Base-by-base conservation (phyloP, 2,329 filamentous ascomycete genomes). In the Apiospora aurea region DNA sequence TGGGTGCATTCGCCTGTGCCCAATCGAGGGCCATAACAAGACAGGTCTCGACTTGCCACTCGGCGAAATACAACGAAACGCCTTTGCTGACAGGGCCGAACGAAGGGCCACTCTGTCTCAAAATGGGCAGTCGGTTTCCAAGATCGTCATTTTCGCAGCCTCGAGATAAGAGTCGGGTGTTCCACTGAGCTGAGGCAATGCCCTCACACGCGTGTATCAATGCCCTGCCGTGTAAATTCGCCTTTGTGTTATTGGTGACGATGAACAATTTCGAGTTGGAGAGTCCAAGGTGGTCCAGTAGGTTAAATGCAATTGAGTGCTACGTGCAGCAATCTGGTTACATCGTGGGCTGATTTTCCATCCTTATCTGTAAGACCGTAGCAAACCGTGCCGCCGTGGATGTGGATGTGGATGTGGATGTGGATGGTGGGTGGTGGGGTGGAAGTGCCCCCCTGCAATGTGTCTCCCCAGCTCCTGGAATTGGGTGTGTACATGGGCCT, bases 21-120 rank as follows among this genome's bases (percentile, higher is more conserved):
- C 57, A 64, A 64, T 64, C 10, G 21, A 21, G 34, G 34, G 57
- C 34, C 57, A 29, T 7, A 38, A 26, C 16, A 61, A 21, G 29
- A 61, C 18, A 21, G 51, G 51, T 11, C 18, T 13, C 29, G 10
- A n/a, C 38, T 64, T 64, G 57, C 57, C 57, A 64, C 57, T 64
- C 57, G 57, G 57, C 57, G 29, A 64, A 64, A 64, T 64, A 64
- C 57, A 41, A n/a, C 34, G 8, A 64, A 64, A 34, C 29, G 21
- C 11, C 4, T 11, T 41, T 51, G 49, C 34, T 41, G 57, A 41
- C 18, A 64, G 18, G 0, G 21, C 34, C 34, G 57, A 41, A 13
- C 57, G 18, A 16, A 16, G 34, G 57, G 34, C 57, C 24, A 29
- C 26, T 18, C 10, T n/a, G 57, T 24, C 57, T 24, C 29, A 24